These are phyloP conservation scores for Echeveria elegans DNA, from an alignment of 164 flowering plant species.

Conservation along the genomic window DNA sequence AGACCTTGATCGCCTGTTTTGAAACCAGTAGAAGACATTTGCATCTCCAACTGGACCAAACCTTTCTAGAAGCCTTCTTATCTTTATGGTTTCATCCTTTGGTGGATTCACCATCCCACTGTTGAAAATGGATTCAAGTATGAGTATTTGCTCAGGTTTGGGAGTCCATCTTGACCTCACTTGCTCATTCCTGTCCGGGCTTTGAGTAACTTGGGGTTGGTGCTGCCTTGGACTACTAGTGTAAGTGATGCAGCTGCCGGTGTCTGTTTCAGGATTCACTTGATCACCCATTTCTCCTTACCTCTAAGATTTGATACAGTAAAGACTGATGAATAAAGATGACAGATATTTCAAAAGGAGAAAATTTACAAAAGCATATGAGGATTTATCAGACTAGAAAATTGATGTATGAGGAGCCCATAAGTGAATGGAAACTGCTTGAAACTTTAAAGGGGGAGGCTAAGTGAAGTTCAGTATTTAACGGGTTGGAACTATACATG, in stretches of 20 bases:
- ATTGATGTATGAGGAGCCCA: background rate
- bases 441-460: background rate
- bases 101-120: constrained; percentile 99
- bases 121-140: constrained; percentile 91
- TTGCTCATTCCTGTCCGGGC: constrained; percentile 26
- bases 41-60: constrained; percentile 90
- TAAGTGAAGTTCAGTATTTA: background rate
- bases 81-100: constrained; percentile 77
- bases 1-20: constrained; percentile 79
- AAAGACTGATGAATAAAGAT: background rate
- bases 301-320: background rate
- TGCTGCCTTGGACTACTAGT: constrained; percentile 9
- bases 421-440: background rate
- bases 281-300: constrained; percentile 4
- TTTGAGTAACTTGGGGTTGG: constrained; percentile 13
- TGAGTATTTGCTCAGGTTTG: constrained; percentile 87
- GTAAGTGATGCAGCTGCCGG: constrained; percentile 2
- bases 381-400: background rate
- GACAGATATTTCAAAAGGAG: background rate
- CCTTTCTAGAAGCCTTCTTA: constrained; percentile 68
- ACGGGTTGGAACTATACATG: background rate
- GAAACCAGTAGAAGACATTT: constrained; percentile 98
- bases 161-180: constrained; percentile 97
- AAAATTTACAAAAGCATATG: background rate
- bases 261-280: background rate